These are phyloP conservation scores for Rhodofomes roseus DNA, from an alignment of 1,284 basidiomycete species.

Conservation along the genomic window DNA sequence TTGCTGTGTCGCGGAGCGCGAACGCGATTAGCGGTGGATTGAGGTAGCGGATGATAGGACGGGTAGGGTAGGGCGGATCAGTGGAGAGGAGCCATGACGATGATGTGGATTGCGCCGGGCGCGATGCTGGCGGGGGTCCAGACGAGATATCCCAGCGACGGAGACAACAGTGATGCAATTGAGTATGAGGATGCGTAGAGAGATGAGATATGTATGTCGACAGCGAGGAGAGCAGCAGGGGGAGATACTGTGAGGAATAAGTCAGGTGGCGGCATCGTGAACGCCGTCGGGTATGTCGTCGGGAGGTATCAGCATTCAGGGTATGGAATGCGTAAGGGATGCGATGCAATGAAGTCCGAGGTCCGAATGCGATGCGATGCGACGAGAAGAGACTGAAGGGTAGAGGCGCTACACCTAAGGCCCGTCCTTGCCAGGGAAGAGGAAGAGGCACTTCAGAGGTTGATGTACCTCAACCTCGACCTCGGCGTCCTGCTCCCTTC, in stretches of 20 bases:
- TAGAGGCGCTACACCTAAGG: constrained; percentile 8
- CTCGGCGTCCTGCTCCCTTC: constrained; percentile 44
- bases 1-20: not conserved
- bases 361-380: constrained; percentile 1
- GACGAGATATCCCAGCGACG: not conserved
- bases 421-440: constrained; percentile 37
- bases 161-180: not conserved
- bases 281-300: constrained; percentile 10
- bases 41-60: not conserved
- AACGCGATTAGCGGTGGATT: not conserved
- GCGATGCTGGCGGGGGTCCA: not conserved
- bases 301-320: constrained; percentile 6
- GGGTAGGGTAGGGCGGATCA: not conserved
- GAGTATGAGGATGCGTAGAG: not conserved
- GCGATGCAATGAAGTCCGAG: not conserved
- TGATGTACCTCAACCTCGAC: constrained; percentile 46
- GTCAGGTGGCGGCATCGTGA: constrained; percentile 7
- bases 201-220: not conserved
- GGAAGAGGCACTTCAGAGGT: constrained; percentile 45
- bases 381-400: not conserved
- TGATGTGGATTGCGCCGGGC: not conserved
- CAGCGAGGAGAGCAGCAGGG: constrained; percentile 1
- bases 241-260: constrained; percentile 5
- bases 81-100: not conserved
- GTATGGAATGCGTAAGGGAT: constrained; percentile 4